Percentiles rank a stretch among this genome's conserved stretches.
Evolutionary conservation across 768 basidiomycete genomes (phyloP).

Genomic region (Artomyces pyxidatus): DNA sequence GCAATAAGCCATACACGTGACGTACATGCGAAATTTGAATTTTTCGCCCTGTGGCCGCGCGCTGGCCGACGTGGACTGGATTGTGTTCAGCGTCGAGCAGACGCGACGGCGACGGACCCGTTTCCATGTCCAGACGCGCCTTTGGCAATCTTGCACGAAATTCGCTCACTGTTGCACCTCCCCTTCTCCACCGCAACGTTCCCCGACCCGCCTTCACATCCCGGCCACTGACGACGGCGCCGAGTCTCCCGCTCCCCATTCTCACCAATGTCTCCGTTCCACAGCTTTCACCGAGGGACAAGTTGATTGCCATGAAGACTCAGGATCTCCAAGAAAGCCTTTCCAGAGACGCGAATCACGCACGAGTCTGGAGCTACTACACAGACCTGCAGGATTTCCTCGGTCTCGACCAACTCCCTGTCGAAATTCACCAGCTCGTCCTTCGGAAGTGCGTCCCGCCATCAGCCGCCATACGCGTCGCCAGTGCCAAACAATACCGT

Average conservation of each 20-base stretch:
- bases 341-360: conserved; percentile 23
- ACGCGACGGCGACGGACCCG: not conserved
- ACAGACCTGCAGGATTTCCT: conserved; percentile 42
- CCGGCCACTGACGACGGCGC: conserved; percentile 1
- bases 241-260: not conserved
- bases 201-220: conserved; percentile 3
- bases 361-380: conserved; percentile 61
- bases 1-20: no score
- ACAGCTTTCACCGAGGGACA: conserved; percentile 10
- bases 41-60: not conserved
- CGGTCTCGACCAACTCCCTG: conserved; percentile 43
- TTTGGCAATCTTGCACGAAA: conserved; percentile 8
- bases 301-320: conserved; percentile 10
- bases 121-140: conserved; percentile 11
- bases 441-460: conserved; percentile 58
- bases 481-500: conserved; percentile 34
- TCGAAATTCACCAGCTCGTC: conserved; percentile 61
- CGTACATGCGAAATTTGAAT: not conserved
- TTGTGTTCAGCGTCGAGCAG: no score
- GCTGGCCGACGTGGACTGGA: not conserved
- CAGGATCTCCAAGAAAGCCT: conserved; percentile 12
- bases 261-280: not conserved
- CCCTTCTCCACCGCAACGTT: not conserved
- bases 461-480: conserved; percentile 34
- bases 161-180: not conserved